phyloP scores from a whole-genome alignment of 2,329 filamentous ascomycete species.

The Corinectria fuckeliana region DNA sequence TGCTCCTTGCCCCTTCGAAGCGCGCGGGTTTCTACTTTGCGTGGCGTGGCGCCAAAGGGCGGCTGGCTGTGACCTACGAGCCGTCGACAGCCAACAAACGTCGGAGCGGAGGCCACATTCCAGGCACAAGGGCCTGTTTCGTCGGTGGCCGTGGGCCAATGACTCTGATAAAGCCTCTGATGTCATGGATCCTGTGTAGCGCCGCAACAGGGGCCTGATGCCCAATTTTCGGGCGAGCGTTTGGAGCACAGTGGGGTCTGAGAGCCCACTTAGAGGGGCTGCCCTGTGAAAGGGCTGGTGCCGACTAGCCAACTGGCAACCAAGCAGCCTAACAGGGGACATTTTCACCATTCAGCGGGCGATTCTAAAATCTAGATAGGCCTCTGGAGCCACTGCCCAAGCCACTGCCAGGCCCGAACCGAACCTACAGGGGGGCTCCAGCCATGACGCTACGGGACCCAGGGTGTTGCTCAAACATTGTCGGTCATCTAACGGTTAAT shows the following conservation, averaged over 20 bases:
- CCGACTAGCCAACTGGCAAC: constrained; percentile 7
- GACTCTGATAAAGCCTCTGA: constrained; percentile 41
- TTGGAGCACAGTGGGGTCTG: not conserved
- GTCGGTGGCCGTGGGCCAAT: constrained; percentile 33
- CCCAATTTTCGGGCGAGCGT: constrained; percentile 20
- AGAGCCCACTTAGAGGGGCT: too few species aligned
- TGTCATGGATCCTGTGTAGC: constrained; percentile 38
- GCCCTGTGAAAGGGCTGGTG: not conserved
- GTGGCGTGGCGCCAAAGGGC: constrained; percentile 12
- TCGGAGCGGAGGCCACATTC: constrained; percentile 12
- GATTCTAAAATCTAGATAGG: not conserved
- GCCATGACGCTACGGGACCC: constrained; percentile 30
- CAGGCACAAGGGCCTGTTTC: constrained; percentile 33
- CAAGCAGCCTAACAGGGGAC: too few species aligned
- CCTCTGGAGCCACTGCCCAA: constrained; percentile 3
- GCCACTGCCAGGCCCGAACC: constrained; percentile 5
- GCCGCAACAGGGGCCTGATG: constrained; percentile 17
- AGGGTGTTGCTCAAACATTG: constrained; percentile 22
- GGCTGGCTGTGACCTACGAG: constrained; percentile 1
- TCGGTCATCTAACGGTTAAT: constrained; percentile 20
- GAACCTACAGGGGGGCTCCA: constrained; percentile 21
- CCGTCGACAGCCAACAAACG: constrained; percentile 26
- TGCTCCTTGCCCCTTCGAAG: too few species aligned
- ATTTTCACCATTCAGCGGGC: not conserved
- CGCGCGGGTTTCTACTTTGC: constrained; percentile 22